Evolutionary conservation across 2,329 filamentous ascomycete species (phyloP), one percentile per base, ranked within the genome.

Genomic region (Phialemoniopsis sp.): DNA sequence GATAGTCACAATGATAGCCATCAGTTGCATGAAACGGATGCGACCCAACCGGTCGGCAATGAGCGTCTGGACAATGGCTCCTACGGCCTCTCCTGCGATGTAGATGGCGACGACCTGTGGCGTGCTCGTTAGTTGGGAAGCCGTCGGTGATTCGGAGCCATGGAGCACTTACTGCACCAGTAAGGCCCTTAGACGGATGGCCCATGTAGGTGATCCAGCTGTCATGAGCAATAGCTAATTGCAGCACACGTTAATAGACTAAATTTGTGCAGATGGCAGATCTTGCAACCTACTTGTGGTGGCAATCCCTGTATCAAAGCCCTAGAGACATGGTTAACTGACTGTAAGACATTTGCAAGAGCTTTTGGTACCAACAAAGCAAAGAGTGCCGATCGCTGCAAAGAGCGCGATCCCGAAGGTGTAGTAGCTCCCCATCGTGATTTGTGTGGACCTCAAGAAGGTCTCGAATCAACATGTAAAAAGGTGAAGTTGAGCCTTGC

Each of bases 171-270:
- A 72, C 69, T 17, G 72, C 70, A 38, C 76, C 76, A 3, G 73
- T 79, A 13, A 79, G 53, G 4, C 67, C 73, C 46, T 72, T 63
- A 4, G 71, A 75, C 3, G 76, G 76, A 36, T 74, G 51, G 12
- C 63, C 40, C 75, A 80, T 80, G 54, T 80, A 80, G 32, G 73
- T 64, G 33, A 75, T 68, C 75, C 75, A 80, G 50, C 73, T 78
- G 48, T 73, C 51, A 50, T 80, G 76, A 3, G 76, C 75, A 40
- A 80, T 80, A 15, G 76, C 68, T 72, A 40, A 39, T 36, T 9
- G 21, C 6, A 26, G 21, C 34, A 30, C 15, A 16, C 16, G 36
- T 49, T 26, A 42, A 28, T 35, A 26, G 28, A n/a, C 39, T 43
- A 3, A 44, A 33, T 8, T 29, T n/a, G n/a, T 15, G 21, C 16